Conservation (phyloP, 495 filamentous ascomycete genomes). For the Talaromyces proteolyticus region DNA sequence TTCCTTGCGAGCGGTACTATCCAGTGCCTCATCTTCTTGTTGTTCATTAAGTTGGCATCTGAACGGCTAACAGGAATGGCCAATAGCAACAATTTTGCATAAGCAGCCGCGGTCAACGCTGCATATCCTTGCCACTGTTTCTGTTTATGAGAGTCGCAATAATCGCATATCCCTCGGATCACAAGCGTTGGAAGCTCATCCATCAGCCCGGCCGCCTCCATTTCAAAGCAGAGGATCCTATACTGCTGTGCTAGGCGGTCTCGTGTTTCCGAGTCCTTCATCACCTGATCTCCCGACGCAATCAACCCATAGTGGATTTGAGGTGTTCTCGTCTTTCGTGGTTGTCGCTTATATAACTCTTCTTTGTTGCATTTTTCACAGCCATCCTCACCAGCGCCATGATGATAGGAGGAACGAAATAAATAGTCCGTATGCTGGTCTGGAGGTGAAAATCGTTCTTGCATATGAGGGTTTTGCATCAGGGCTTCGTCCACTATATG, state of each 20-base stretch:
- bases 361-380: slow-evolving; percentile 15
- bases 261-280: slow-evolving; percentile 19
- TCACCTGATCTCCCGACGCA: slow-evolving; percentile 20
- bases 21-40: slow-evolving; percentile 9
- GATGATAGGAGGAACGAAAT: slow-evolving; percentile 14
- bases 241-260: slow-evolving; percentile 13
- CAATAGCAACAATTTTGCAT: slow-evolving; percentile 14
- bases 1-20: slow-evolving; percentile 23
- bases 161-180: too few relatives aligned
- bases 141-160: slow-evolving; percentile 34
- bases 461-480: slow-evolving; percentile 7
- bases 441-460: slow-evolving; percentile 10
- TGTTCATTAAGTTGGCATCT: background rate
- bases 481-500: slow-evolving; percentile 6
- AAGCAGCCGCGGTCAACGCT: slow-evolving; percentile 19
- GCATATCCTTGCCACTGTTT: slow-evolving; percentile 23
- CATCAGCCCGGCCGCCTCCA: too few relatives aligned
- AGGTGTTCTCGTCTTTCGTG: slow-evolving; percentile 5
- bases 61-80: background rate
- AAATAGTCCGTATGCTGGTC: slow-evolving; percentile 13
- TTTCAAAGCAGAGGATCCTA: too few relatives aligned
- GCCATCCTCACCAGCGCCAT: slow-evolving; percentile 3
- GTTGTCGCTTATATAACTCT: slow-evolving; percentile 5
- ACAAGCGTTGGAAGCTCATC: too few relatives aligned
- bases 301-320: too few relatives aligned